Base-by-base conservation (phyloP, 805 yeast species). In the Kodamaea leandrae region DNA sequence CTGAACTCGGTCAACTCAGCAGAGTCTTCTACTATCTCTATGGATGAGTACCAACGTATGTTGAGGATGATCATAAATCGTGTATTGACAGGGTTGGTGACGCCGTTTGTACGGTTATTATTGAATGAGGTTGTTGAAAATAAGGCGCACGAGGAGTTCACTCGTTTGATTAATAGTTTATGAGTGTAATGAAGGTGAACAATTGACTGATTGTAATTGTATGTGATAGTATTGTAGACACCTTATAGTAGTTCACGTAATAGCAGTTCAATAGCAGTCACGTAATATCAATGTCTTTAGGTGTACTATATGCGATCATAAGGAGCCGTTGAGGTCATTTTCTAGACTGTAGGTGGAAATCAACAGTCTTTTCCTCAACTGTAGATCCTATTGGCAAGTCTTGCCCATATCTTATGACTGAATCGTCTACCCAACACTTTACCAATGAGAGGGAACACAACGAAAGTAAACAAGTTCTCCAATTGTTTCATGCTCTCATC, bases 361-460 rank as follows among this genome's bases (percentile, higher is more conserved):
- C 24, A 21, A 6, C 6, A 21, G 6, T 9, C 24, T 9, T 14
- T 19, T 20, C 9, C 13, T 17, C 21, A 32, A 17, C 36, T 30
- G 36, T 32, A 39, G 3, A 39, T 21, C 23, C 38, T 30, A 10
- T 16, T 36, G 10, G 43, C 43, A 16, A 39, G 13, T 15, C 51
- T 49, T 10, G 54, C 52, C 74, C 74, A 69, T 19, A 66, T 44
- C 3, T 64, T 32, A 43, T 67, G 70, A 27, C 50, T 34, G 37
- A 71, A 61, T 47, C 80, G 59, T 48, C 90, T 71, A 3, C 93
- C 93, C 35, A 83, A 47, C 32, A 78, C 69, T 56, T 80, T 82
- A 3, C 90, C 90, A 14, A 81, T 51, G 44, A 83, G 54, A 2
- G 93, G 93, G 39, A 83, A 63, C 25, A 83, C 51, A 10, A 84